Base-by-base conservation (phyloP, 2,329 filamentous ascomycete genomes). In the Pyricularia grisea region DNA sequence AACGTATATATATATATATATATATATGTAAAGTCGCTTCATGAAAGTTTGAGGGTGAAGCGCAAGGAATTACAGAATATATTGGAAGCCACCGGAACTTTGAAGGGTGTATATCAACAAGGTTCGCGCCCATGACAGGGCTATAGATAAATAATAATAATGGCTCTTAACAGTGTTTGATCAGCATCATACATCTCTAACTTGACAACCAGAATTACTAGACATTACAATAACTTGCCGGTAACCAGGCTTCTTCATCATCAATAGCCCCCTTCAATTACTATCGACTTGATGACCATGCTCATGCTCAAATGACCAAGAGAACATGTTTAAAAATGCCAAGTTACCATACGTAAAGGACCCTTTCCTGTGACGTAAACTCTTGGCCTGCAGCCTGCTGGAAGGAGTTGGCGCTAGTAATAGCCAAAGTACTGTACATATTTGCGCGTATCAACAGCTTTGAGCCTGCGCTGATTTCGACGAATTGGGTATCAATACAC, bases 371-470 rank as follows among this genome's bases (percentile, higher is more conserved):
- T 14, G 71, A 74, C 7, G 73, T 69, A 67, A 78, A 77, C 4
- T 71, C 70, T 65, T 77, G 73, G 3, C 76, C 76, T 0, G 75
- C 77, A 7, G 71, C 70, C 33, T 78, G 77, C 17, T 75, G 73
- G 68, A 77, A 77, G 68, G 77, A 73, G 72, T 77, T 77, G 36
- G 73, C 72, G 3, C 71, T 72, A 12, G 74, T 67, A 2, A 72
- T 72, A 31, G 76, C 73, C 6, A 69, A 28, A 73, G 50, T 33
- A 33, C 66, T 50, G 9, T 12, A 23, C 12, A 78, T 70, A 12
- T 70, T 71, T 7, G 82, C 76, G 61, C 80, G 79, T 58, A 80
- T 78, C 5, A 76, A 69, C 4, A 84, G 75, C 50, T 78, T 83
- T 81, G 36, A 83, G 80, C 83, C 25, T 33, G 55, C 33, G 55